phyloP scores from a whole-genome alignment of 2,329 filamentous ascomycete species.

The Talaromyces sp. region DNA sequence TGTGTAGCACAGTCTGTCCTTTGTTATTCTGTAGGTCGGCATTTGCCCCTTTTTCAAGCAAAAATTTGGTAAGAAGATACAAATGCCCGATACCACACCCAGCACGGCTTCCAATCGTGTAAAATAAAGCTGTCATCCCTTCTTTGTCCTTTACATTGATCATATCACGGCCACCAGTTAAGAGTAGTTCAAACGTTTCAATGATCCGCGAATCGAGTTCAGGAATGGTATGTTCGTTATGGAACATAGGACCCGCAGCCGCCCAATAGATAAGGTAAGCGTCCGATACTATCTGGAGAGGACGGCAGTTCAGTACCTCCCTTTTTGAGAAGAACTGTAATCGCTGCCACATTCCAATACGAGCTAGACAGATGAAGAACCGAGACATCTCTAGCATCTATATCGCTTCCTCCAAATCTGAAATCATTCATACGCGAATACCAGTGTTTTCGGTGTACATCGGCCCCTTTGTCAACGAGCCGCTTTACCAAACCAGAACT shows the following conservation, averaged over 20 bases:
- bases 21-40: conserved; percentile 12
- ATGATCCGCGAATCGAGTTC: conserved; percentile 8
- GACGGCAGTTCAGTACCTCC: conserved; percentile 11
- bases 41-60: conserved; percentile 16
- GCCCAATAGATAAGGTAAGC: conserved; percentile 15
- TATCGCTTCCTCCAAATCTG: background rate
- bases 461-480: conserved; percentile 14
- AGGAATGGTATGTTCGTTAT: conserved; percentile 8
- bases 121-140: conserved; percentile 15
- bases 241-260: conserved; percentile 9
- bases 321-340: conserved; percentile 4
- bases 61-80: conserved; percentile 12
- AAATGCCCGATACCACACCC: conserved; percentile 11
- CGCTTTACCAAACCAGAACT: conserved; percentile 13
- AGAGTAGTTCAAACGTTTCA: conserved; percentile 16
- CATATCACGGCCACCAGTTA: conserved; percentile 12
- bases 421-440: background rate
- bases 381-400: background rate
- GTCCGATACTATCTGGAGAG: conserved; percentile 10
- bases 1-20: conserved; percentile 16
- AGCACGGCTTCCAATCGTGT: conserved; percentile 12
- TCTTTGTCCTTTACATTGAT: conserved; percentile 17
- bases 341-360: conserved; percentile 6
- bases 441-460: conserved; percentile 11
- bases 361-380: conserved; percentile 2